Percentiles rank a stretch among this genome's conserved stretches.
Evolutionary conservation across 208 protist species (phyloP).

Genomic region (Herpetomonas samuelpessoai): DNA sequence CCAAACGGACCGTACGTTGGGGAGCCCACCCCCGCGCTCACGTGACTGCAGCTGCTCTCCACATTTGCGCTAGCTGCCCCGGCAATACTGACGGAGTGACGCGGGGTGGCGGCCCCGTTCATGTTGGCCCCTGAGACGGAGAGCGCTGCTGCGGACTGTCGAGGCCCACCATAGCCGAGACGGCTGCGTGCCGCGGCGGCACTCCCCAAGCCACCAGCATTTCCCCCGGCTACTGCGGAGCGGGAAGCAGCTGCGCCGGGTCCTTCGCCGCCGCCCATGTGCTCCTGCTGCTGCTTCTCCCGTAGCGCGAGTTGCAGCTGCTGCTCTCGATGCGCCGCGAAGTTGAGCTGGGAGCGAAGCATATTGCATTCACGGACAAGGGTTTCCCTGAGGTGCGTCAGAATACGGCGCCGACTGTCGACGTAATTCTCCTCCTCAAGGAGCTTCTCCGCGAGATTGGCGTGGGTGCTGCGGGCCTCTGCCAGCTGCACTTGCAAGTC

Average conservation of each 20-base stretch:
- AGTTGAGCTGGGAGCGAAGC: conserved; percentile 73
- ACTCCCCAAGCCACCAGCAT: neutral
- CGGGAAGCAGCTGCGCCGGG: neutral
- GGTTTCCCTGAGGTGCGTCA: conserved; percentile 83
- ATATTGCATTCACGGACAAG: conserved; percentile 77
- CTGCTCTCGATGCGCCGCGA: conserved; percentile 40
- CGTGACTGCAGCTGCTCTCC: neutral
- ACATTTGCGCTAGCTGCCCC: neutral
- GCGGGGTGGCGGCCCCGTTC: too few species aligned
- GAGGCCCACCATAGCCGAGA: neutral
- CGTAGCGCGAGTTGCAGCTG: conserved; percentile 21
- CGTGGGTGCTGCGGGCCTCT: conserved; percentile 37
- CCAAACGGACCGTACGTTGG: too few species aligned
- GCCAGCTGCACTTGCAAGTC: conserved; percentile 54
- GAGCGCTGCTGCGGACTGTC: neutral
- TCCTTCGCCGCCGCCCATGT: conserved; percentile 4
- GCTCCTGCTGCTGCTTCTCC: conserved; percentile 22
- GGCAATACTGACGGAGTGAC: neutral
- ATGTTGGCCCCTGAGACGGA: too few species aligned
- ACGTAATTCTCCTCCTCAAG: conserved; percentile 56
- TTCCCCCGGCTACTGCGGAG: neutral
- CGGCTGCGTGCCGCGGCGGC: neutral
- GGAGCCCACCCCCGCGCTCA: neutral
- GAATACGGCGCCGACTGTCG: conserved; percentile 42
- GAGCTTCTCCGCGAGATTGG: conserved; percentile 36